A percentile compares a stretch with the other conserved stretches of the same genome.
phyloP scores from a whole-genome alignment of 1,284 basidiomycete genomes.

The Pseudozyma tsukubaensis region DNA sequence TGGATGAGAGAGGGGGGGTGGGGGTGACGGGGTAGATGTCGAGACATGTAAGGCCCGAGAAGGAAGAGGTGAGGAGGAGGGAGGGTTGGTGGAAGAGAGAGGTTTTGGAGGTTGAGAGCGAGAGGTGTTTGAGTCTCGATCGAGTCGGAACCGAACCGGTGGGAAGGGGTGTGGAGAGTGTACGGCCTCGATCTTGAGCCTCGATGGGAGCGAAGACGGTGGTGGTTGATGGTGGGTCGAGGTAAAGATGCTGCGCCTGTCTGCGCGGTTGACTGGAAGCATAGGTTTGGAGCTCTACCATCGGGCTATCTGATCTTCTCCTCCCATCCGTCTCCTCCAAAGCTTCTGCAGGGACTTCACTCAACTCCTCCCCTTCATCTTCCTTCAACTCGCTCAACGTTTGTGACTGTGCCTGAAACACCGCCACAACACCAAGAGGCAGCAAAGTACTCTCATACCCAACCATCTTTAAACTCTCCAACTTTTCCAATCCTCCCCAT shows the following conservation, averaged over 20 bases:
- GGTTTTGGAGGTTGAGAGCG: constrained; percentile 36
- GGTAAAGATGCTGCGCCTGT: constrained; percentile 21
- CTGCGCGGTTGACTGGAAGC: neutral
- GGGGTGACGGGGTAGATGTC: constrained; percentile 47
- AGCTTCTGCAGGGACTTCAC: neutral
- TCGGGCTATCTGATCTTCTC: constrained; percentile 5
- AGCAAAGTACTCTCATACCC: constrained; percentile 43
- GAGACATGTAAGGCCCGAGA: constrained; percentile 22
- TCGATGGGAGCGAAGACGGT: neutral
- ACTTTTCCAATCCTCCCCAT: constrained; percentile 9
- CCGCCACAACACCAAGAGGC: constrained; percentile 17
- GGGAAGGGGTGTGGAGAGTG: neutral
- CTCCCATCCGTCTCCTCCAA: constrained; percentile 4
- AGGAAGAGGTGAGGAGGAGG: constrained; percentile 18
- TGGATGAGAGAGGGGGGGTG: constrained; percentile 15
- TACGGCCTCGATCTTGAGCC: neutral
- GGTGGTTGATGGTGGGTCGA: constrained; percentile 7
- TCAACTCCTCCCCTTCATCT: neutral
- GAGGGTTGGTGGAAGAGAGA: constrained; percentile 27
- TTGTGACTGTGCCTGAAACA: constrained; percentile 10
- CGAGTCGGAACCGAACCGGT: constrained; percentile 6
- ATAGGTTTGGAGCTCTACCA: constrained; percentile 10
- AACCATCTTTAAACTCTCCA: constrained; percentile 32
- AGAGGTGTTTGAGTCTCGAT: constrained; percentile 23
- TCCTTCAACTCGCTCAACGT: neutral